Evolutionary conservation across 495 filamentous ascomycete species (phyloP).

Genomic region (Podospora pseudopauciseta): DNA sequence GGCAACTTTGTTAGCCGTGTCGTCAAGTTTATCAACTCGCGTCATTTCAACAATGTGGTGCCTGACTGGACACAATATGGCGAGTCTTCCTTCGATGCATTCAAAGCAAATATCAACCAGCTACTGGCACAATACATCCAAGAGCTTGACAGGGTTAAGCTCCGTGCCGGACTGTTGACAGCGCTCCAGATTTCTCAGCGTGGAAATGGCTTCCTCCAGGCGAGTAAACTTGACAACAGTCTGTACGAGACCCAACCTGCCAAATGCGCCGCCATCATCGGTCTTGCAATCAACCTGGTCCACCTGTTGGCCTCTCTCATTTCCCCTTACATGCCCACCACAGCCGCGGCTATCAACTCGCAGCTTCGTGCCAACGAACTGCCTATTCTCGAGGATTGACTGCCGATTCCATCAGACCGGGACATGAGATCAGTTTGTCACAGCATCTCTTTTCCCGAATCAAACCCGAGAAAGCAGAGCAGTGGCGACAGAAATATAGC

Average conservation of each 20-base stretch:
- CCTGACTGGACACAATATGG: slow-evolving; percentile 54
- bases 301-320: slow-evolving; percentile 70
- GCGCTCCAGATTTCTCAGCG: slow-evolving; percentile 65
- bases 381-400: slow-evolving; percentile 58
- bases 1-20: slow-evolving; percentile 90
- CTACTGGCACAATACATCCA: slow-evolving; percentile 62
- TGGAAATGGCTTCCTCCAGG: slow-evolving; percentile 79
- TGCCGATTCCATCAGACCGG: slow-evolving; percentile 53
- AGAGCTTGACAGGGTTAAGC: slow-evolving; percentile 66
- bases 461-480: slow-evolving; percentile 69
- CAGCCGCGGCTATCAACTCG: slow-evolving; percentile 61
- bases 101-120: neutral
- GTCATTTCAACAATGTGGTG: slow-evolving; percentile 56
- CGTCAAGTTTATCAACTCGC: slow-evolving; percentile 77
- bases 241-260: slow-evolving; percentile 41
- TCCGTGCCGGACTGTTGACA: slow-evolving; percentile 65
- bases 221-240: slow-evolving; percentile 70
- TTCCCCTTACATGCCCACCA: slow-evolving; percentile 77
- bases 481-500: slow-evolving; percentile 75
- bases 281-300: slow-evolving; percentile 71
- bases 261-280: slow-evolving; percentile 62
- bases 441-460: slow-evolving; percentile 75
- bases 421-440: slow-evolving; percentile 76
- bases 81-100: slow-evolving; percentile 24
- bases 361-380: slow-evolving; percentile 64